A percentile compares a stretch with the other conserved stretches of the same genome.
Conservation (phyloP, 2,329 filamentous ascomycete genomes). For the Didymella glomerata region DNA sequence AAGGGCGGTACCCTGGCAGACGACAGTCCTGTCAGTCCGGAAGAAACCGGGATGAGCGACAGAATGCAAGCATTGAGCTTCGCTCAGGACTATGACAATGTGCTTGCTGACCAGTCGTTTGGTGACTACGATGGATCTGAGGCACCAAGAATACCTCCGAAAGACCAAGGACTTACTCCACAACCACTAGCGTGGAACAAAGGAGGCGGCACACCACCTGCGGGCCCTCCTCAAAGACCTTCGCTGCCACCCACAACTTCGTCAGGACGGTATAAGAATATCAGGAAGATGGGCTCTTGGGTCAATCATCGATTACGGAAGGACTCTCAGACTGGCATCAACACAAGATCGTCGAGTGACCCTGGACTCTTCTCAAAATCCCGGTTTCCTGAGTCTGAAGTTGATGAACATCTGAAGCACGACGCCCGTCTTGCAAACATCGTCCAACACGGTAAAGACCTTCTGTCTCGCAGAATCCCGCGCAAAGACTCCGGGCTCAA, state of each 20-base stretch:
- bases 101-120: conserved; percentile 38
- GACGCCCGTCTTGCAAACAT: conserved; percentile 4
- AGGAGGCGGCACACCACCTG: conserved; percentile 7
- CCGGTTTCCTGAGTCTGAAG: neutral
- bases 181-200: conserved; percentile 36
- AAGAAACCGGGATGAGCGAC: conserved; percentile 27
- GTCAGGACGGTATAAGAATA: neutral
- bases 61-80: conserved; percentile 31
- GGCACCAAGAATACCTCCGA: conserved; percentile 1
- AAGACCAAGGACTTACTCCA: conserved; percentile 25
- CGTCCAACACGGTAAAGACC: conserved; percentile 7
- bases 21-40: conserved; percentile 7
- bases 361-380: neutral
- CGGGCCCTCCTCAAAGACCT: neutral
- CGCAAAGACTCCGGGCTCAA: conserved; percentile 3
- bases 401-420: neutral
- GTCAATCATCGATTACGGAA: conserved; percentile 5
- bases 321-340: neutral
- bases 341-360: conserved; percentile 1
- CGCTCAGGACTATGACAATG: conserved; percentile 43
- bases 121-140: conserved; percentile 11
- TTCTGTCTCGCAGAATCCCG: conserved; percentile 5
- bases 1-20: neutral
- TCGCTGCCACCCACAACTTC: neutral
- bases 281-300: conserved; percentile 21